Conservation (phyloP, 148 eudicot genomes). For the Limonium bicolor region DNA sequence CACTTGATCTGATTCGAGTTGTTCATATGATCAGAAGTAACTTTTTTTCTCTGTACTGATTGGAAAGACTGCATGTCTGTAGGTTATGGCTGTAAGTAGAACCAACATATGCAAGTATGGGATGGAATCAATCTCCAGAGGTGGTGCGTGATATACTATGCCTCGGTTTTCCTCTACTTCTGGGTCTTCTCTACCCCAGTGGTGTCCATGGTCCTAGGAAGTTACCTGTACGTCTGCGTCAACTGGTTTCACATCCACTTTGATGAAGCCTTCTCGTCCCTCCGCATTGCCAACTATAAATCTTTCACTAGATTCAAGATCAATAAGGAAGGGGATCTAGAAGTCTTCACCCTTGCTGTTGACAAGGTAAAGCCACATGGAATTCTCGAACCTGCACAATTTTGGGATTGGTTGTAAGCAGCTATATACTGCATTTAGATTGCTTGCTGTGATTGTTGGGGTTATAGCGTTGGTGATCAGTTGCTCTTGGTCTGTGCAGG, state of each 20-base stretch:
- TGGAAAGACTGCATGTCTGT: conserved; percentile 10
- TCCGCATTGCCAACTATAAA: conserved; percentile 94
- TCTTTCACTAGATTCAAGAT: conserved; percentile 91
- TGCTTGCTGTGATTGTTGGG: not conserved
- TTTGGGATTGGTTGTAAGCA: not conserved
- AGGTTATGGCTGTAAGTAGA: conserved; percentile 98
- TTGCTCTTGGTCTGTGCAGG: conserved; percentile 23
- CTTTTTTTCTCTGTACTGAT: not conserved
- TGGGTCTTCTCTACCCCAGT: conserved; percentile 99
- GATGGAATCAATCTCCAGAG: conserved; percentile 62
- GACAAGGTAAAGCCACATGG: conserved; percentile 76
- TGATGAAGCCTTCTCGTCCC: conserved; percentile 98
- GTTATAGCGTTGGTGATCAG: not conserved
- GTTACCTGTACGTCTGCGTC: conserved; percentile 85
- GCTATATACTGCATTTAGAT: not conserved
- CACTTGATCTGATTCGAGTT: not conserved
- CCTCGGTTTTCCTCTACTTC: conserved; percentile 92
- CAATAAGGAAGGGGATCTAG: conserved; percentile 54
- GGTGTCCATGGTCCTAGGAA: conserved; percentile 89
- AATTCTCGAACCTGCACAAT: not conserved
- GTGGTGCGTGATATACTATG: conserved; percentile 77
- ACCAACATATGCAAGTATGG: conserved; percentile 84
- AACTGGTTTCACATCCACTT: conserved; percentile 98
- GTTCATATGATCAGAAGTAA: not conserved
- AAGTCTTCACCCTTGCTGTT: conserved; percentile 93